A percentile compares a stretch with the other conserved stretches of the same genome.
phyloP scores from a whole-genome alignment of 2,329 filamentous ascomycete genomes.

The Endothia cerciana region DNA sequence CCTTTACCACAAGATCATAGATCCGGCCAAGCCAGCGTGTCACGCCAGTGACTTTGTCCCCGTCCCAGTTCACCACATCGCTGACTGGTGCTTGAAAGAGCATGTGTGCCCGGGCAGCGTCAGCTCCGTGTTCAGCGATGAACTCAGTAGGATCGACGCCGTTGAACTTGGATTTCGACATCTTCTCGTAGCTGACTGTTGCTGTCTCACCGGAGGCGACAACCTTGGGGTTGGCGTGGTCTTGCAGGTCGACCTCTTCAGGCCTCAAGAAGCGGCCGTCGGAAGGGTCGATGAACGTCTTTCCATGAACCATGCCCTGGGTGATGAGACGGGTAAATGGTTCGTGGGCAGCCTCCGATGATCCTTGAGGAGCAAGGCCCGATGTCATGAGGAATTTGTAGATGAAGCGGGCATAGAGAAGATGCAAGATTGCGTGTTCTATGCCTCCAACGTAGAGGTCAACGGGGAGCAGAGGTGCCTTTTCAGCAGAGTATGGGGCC shows the following conservation, averaged over 20 bases:
- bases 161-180: slow-evolving; percentile 95
- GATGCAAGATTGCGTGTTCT: slow-evolving; percentile 87
- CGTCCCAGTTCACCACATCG: slow-evolving; percentile 88
- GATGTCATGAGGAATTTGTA: slow-evolving; percentile 79
- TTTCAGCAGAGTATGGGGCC: slow-evolving; percentile 63
- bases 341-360: slow-evolving; percentile 55
- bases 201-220: slow-evolving; percentile 61
- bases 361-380: slow-evolving; percentile 47
- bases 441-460: slow-evolving; percentile 89
- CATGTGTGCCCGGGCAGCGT: slow-evolving; percentile 83
- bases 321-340: slow-evolving; percentile 83
- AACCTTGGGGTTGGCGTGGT: slow-evolving; percentile 62
- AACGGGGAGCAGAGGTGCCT: slow-evolving; percentile 68
- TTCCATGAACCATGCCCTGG: slow-evolving; percentile 92
- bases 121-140: slow-evolving; percentile 76
- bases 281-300: slow-evolving; percentile 75
- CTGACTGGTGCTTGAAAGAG: slow-evolving; percentile 85
- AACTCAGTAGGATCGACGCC: slow-evolving; percentile 80
- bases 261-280: slow-evolving; percentile 79
- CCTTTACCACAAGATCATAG: slow-evolving; percentile 56
- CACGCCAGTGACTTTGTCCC: slow-evolving; percentile 78
- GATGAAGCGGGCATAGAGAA: slow-evolving; percentile 87
- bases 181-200: slow-evolving; percentile 78
- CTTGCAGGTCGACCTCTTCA: slow-evolving; percentile 69
- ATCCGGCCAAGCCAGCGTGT: slow-evolving; percentile 78